These are phyloP conservation scores for Erythrophleum fordii DNA, from an alignment of 306 rosid species.

Conservation along the genomic window DNA sequence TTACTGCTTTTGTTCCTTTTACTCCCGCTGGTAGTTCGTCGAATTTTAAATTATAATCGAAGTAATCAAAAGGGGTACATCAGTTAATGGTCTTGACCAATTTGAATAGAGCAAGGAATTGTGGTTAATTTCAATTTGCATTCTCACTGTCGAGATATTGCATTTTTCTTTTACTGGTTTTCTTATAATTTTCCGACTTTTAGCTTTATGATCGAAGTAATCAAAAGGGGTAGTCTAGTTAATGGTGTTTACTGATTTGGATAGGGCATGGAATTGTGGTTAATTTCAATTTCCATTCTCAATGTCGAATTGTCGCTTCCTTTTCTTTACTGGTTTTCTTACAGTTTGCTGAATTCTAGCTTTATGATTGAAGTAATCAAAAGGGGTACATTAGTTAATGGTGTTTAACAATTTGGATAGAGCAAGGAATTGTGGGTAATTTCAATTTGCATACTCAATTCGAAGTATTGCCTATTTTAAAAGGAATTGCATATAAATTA, in stretches of 20 bases:
- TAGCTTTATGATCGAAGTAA: not conserved
- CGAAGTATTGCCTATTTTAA: slow-evolving; percentile 9
- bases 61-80: not conserved
- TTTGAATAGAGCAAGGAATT: not conserved
- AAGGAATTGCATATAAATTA: not conserved
- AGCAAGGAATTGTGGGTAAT: not conserved
- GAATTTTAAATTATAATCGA: not conserved
- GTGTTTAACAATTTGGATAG: not conserved
- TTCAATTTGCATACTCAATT: not conserved
- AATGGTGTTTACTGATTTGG: not conserved
- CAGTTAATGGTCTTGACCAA: not conserved
- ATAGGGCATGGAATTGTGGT: not conserved
- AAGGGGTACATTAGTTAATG: not conserved
- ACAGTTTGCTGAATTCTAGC: not conserved
- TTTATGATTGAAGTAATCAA: not conserved
- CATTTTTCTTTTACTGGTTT: not conserved
- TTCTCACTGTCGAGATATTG: not conserved
- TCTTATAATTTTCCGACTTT: not conserved
- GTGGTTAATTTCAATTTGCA: slow-evolving; percentile 4
- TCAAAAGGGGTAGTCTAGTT: not conserved
- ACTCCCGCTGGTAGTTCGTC: not conserved
- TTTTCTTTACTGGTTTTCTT: not conserved
- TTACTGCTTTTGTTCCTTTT: not conserved
- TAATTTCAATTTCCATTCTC: not conserved
- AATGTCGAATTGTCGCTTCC: not conserved